phyloP scores from a whole-genome alignment of 2,329 filamentous ascomycete species.

The Didymella glomerata region DNA sequence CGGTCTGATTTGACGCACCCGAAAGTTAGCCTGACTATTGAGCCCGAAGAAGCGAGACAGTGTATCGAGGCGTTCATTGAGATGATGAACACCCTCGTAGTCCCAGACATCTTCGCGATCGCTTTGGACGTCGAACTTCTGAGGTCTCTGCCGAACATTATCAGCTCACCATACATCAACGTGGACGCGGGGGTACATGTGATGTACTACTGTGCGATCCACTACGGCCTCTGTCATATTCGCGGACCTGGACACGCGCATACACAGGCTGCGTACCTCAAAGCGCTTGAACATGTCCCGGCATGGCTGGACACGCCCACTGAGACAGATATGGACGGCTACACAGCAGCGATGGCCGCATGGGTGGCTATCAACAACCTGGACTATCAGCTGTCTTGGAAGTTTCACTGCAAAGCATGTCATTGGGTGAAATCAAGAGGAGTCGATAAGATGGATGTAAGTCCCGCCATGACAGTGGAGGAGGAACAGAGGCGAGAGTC shows the following conservation, averaged over 20 bases:
- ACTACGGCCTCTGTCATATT: not conserved
- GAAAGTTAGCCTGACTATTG: not conserved
- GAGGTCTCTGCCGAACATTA: not conserved
- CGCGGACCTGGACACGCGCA: not conserved
- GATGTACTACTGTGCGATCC: not conserved
- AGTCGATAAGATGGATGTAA: not conserved
- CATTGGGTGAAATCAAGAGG: not conserved
- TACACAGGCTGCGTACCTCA: not conserved
- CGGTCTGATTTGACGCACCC: not conserved
- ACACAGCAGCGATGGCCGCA: not conserved
- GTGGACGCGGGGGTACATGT: not conserved
- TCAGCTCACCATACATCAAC: not conserved
- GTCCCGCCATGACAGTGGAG: not conserved
- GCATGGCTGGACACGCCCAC: not conserved
- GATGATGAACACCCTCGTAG: not conserved
- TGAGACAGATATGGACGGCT: not conserved
- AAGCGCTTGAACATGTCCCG: not conserved
- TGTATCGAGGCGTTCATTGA: not conserved
- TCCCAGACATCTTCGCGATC: not conserved
- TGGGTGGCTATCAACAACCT: not conserved
- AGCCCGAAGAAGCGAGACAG: not conserved
- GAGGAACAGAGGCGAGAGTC: not conserved
- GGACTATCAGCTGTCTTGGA: not conserved
- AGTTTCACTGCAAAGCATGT: not conserved
- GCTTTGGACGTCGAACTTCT: not conserved